Evolutionary conservation across 208 protist species (phyloP).

Genomic region (Acanthamoeba lenticulata): DNA sequence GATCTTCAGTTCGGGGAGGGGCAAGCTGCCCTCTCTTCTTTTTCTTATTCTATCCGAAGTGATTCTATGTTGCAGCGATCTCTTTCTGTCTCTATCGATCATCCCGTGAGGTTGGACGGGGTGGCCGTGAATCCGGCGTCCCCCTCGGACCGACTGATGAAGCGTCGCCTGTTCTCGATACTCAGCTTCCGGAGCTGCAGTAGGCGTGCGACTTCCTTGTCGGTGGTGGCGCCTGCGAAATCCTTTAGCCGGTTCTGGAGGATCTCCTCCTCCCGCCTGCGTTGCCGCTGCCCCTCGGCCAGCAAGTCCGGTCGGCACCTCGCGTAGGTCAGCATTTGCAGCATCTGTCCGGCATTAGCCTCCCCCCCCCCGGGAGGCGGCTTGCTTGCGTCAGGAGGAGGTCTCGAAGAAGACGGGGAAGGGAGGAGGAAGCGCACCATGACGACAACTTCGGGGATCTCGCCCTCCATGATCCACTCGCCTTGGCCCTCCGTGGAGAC

Average conservation of each 20-base stretch:
- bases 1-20: too few relatives aligned
- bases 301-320: background rate
- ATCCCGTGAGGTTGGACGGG: too few relatives aligned
- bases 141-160: background rate
- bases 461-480: slow-evolving; percentile 76
- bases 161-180: background rate
- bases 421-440: slow-evolving; percentile 21
- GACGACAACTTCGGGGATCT: slow-evolving; percentile 72
- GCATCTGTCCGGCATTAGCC: background rate
- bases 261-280: background rate
- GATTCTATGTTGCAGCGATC: too few relatives aligned
- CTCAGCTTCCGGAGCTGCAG: background rate
- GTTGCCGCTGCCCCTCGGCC: background rate
- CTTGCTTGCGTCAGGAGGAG: too few relatives aligned
- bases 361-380: too few relatives aligned
- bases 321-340: background rate
- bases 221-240: background rate
- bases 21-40: too few relatives aligned
- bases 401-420: too few relatives aligned
- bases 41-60: too few relatives aligned
- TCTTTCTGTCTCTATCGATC: too few relatives aligned
- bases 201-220: background rate
- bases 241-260: background rate
- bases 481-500: slow-evolving; percentile 66
- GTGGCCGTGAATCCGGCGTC: background rate